Conservation (phyloP, 805 yeast species). For the Cyberlindnera maritima region DNA sequence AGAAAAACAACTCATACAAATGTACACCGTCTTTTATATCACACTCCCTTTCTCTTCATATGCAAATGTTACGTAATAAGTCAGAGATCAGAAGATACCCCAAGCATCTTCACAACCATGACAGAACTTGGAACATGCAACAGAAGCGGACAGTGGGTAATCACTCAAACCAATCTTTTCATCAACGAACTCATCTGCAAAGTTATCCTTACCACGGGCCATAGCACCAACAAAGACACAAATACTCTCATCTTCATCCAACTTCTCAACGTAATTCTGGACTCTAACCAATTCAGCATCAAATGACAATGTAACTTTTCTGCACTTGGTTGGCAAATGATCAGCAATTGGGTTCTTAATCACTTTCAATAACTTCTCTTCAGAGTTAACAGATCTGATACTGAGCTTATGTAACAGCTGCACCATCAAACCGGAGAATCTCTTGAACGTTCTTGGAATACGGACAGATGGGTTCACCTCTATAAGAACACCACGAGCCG, state of each 20-base stretch:
- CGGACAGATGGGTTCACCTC: slow-evolving; percentile 96
- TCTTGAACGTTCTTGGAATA: slow-evolving; percentile 96
- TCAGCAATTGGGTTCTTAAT: slow-evolving; percentile 97
- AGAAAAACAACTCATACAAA: neutral
- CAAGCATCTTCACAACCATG: slow-evolving; percentile 99
- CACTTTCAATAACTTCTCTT: slow-evolving; percentile 89
- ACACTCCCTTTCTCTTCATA: neutral
- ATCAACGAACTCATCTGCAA: slow-evolving; percentile 96
- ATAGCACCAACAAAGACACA: slow-evolving; percentile 99
- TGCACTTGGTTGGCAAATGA: slow-evolving; percentile 94
- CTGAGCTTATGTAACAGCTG: slow-evolving; percentile 90
- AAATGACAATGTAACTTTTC: slow-evolving; percentile 86
- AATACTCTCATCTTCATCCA: slow-evolving; percentile 87
- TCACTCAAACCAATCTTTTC: slow-evolving; percentile 95
- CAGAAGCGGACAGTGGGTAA: slow-evolving; percentile 94
- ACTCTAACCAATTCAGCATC: slow-evolving; percentile 88
- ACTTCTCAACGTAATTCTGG: slow-evolving; percentile 75
- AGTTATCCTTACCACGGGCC: slow-evolving; percentile 97
- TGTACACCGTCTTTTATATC: neutral
- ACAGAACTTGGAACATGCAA: slow-evolving; percentile 96
- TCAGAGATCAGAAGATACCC: slow-evolving; percentile 53
- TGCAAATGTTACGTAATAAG: neutral
- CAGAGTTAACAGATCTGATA: slow-evolving; percentile 91
- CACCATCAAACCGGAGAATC: slow-evolving; percentile 97
- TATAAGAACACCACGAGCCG: slow-evolving; percentile 90